These are phyloP conservation scores for Lippia alba DNA, from an alignment of 305 asterid genomes.

Conservation along the genomic window DNA sequence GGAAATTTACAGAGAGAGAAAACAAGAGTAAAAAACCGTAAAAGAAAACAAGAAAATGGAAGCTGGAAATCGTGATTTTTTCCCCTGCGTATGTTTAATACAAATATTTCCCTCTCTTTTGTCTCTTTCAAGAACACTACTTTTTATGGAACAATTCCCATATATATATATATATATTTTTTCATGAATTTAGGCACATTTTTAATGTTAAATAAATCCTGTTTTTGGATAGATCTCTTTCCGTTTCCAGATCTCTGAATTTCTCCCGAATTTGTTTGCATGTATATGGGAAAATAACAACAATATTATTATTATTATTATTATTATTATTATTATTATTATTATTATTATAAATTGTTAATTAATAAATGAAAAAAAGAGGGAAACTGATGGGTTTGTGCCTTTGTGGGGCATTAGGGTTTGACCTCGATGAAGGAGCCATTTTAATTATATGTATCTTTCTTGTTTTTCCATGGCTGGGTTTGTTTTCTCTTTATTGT, in stretches of 20 bases:
- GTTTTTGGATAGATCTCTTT: constrained; percentile 18
- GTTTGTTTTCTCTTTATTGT: constrained; percentile 27
- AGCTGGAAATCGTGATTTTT: constrained; percentile 34
- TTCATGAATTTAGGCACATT: constrained; percentile 24
- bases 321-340: too few species aligned
- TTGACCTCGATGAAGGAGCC: constrained; percentile 40
- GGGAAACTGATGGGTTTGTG: not conserved
- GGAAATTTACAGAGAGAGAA: constrained; percentile 39
- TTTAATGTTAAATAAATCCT: constrained; percentile 34
- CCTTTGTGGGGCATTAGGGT: constrained; percentile 40
- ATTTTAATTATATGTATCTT: not conserved
- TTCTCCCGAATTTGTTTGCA: constrained; percentile 21
- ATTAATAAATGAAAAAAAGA: too few species aligned
- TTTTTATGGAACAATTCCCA: not conserved
- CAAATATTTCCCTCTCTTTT: constrained; percentile 15
- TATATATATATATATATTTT: constrained; percentile 30
- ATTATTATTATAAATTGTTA: too few species aligned
- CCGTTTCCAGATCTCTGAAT: constrained; percentile 15
- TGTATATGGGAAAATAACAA: constrained; percentile 3
- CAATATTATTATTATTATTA: too few species aligned
- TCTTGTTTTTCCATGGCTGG: constrained; percentile 15
- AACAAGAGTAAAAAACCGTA: constrained; percentile 24
- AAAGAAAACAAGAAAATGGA: constrained; percentile 22
- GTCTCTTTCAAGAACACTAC: constrained; percentile 33
- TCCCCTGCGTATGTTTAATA: constrained; percentile 31